Base-by-base conservation (phyloP, 257 asterid species). In the Solanum pinnatisectum region DNA sequence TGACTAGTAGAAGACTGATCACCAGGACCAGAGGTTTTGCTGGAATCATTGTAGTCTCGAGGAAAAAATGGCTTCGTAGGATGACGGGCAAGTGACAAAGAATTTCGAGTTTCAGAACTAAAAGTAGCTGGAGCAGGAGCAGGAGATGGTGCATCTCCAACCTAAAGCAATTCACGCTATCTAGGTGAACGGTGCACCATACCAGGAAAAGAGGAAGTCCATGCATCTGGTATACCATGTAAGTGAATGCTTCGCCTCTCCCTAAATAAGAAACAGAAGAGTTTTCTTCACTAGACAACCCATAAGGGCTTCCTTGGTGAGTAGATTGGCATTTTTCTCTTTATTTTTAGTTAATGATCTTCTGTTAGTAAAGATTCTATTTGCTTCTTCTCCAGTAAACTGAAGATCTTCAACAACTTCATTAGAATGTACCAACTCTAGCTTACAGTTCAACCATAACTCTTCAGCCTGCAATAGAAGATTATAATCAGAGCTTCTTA, bases 391-490 rank as follows among this genome's bases (percentile, higher is more conserved):
- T 72, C 84, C 91, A 87, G 33, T 88, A 76, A 87, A 88, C 68
- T 93, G 93, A 84, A 86, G 87, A 87, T 92, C 94, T 88, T 89
- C 88, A 88, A 92, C 83, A 88, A 86, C 91, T 68, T 87, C 90
- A 87, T 89, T 91, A 87, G 92, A 90, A 88, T 73, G 92, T 70
- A 89, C 39, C 89, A 95, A 90, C 89, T 94, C 97, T 35, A 84
- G 90, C 90, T 87, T 88, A 90, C 99, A 95, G 49, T 91, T 91
- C 35, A 84, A 84, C 92, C 88, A 90, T 87, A 94, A 60, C 65
- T 93, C 84, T 46, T 92, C 96, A 87, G 95, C 98, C 98, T 96
- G 98, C 93, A 92, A 84, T 36, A 77, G 83, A 77, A 91, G 87
- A 89, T 33, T 83, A 68, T 36, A 73, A 88, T 87, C 85, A 85